Percentiles rank a stretch among this genome's conserved stretches.
phyloP scores from a whole-genome alignment of 257 asterid genomes.

The Solanum medicagineum region DNA sequence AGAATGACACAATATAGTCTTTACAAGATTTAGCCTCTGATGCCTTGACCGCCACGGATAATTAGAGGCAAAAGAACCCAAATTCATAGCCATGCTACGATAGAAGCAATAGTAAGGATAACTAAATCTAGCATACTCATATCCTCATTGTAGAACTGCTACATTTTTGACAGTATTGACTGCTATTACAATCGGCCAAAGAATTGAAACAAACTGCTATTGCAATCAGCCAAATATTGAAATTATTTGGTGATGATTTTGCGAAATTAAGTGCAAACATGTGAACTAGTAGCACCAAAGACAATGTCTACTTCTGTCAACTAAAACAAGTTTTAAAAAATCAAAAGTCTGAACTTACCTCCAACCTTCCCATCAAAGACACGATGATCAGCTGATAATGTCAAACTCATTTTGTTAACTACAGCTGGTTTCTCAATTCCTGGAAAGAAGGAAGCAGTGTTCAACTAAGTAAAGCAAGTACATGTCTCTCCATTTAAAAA shows the following conservation, averaged over 20 bases:
- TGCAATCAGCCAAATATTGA: not conserved
- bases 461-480: not conserved
- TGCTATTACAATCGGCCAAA: not conserved
- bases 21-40: not conserved
- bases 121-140: not conserved
- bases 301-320: not conserved
- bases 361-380: conserved; percentile 95
- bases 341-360: conserved; percentile 29
- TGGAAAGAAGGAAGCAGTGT: conserved; percentile 19
- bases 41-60: not conserved
- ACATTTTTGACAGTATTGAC: not conserved
- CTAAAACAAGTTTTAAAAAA: not conserved
- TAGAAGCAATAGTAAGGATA: not conserved
- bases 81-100: not conserved
- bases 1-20: not conserved
- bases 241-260: not conserved
- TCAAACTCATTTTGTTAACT: conserved; percentile 71
- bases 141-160: not conserved
- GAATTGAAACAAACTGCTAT: not conserved
- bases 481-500: not conserved
- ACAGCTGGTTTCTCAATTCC: conserved; percentile 76
- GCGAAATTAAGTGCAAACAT: not conserved
- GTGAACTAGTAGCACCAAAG: not conserved
- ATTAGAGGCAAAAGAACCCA: not conserved
- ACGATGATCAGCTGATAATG: conserved; percentile 93